These are phyloP conservation scores for Agastache rugosa DNA, from an alignment of 257 asterid genomes.

Conservation along the genomic window DNA sequence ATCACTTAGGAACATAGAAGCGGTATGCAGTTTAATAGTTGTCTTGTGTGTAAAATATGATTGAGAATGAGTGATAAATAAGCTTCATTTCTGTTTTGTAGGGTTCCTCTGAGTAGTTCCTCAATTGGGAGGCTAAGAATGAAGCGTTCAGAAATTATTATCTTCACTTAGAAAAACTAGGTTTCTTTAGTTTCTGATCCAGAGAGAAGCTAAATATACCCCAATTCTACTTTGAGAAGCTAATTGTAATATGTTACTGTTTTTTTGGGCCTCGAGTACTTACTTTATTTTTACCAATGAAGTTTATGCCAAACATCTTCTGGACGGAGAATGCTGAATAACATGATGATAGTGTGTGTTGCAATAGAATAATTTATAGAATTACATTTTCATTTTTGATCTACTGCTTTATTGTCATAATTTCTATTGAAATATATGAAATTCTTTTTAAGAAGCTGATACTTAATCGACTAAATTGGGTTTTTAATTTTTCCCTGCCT, in stretches of 20 bases:
- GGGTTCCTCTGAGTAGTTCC: constrained; percentile 2
- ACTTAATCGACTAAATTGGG: constrained; percentile 4
- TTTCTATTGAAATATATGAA: constrained; percentile 15
- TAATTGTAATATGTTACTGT: constrained; percentile 4
- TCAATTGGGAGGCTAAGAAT: not conserved
- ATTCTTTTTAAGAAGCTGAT: constrained; percentile 5
- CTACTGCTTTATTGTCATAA: constrained; percentile 2
- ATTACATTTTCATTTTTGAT: not conserved
- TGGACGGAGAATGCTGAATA: not conserved
- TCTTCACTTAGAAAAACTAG: not conserved
- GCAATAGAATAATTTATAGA: constrained; percentile 10
- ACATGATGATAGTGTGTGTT: constrained; percentile 9
- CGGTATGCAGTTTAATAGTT: not conserved
- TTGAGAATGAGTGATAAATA: not conserved
- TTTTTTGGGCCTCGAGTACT: not conserved
- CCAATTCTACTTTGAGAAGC: constrained; percentile 9
- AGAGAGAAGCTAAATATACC: not conserved
- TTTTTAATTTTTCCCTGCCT: not conserved
- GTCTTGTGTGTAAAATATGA: not conserved
- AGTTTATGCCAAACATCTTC: constrained; percentile 4
- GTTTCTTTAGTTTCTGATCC: not conserved
- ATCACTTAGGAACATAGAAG: not conserved
- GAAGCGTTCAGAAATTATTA: not conserved
- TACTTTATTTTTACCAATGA: not conserved
- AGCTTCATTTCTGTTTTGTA: constrained; percentile 12